These are phyloP conservation scores for Nectriaceae sp. DNA, from an alignment of 2,329 filamentous ascomycete species.

Conservation along the genomic window DNA sequence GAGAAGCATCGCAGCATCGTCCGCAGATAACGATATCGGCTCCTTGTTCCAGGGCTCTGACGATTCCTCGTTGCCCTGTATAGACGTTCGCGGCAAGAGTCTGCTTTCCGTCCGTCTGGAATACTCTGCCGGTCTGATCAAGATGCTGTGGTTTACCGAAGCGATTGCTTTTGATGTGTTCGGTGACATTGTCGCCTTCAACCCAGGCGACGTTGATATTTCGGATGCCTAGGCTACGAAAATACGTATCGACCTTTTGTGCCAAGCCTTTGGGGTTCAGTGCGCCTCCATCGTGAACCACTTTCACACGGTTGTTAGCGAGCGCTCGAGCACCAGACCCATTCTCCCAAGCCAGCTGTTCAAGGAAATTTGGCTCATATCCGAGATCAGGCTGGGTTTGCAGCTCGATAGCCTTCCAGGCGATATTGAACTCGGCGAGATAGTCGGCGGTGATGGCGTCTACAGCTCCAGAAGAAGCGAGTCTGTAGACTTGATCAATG, in stretches of 20 bases:
- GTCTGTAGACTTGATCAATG: slow-evolving; percentile 27
- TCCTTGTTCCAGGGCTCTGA: slow-evolving; percentile 37
- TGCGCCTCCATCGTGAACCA: slow-evolving; percentile 58
- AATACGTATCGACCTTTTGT: slow-evolving; percentile 28
- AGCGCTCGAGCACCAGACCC: slow-evolving; percentile 30
- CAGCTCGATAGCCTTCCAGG: slow-evolving; percentile 35
- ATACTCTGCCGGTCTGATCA: slow-evolving; percentile 7
- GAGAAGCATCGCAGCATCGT: slow-evolving; percentile 45
- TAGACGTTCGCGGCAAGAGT: slow-evolving; percentile 46
- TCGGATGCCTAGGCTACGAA: slow-evolving; percentile 23
- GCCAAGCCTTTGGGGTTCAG: slow-evolving; percentile 55
- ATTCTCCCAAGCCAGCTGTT: slow-evolving; percentile 42
- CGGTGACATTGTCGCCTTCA: slow-evolving; percentile 40
- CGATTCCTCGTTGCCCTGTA: slow-evolving; percentile 48
- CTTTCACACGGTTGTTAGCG: slow-evolving; percentile 49
- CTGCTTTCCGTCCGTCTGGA: slow-evolving; percentile 5
- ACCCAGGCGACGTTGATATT: slow-evolving; percentile 39
- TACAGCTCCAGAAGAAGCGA: slow-evolving; percentile 24
- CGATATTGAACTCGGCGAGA: slow-evolving; percentile 50
- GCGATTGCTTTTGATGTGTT: slow-evolving; percentile 26
- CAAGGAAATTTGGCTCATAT: slow-evolving; percentile 37
- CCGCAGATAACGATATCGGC: slow-evolving; percentile 47
- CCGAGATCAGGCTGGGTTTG: slow-evolving; percentile 30
- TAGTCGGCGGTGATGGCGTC: slow-evolving; percentile 39
- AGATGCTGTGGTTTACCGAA: slow-evolving; percentile 17